Percentiles rank a stretch among this genome's conserved stretches.
phyloP scores from a whole-genome alignment of 2,329 filamentous ascomycete genomes.

The Pleochaeta shiraiana region DNA sequence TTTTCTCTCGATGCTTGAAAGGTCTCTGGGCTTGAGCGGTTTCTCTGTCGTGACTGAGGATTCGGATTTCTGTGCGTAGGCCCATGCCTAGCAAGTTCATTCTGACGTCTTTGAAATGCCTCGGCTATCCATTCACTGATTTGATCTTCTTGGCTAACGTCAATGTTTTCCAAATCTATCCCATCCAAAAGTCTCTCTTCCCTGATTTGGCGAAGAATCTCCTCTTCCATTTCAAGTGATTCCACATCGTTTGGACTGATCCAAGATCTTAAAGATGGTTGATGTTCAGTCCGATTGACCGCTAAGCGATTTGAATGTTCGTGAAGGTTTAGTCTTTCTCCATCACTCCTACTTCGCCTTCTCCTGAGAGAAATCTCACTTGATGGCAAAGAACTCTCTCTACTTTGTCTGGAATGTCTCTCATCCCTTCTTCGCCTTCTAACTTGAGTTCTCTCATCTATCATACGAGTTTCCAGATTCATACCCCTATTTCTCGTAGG shows the following conservation, averaged over 20 bases:
- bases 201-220: constrained; percentile 74
- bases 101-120: constrained; percentile 60
- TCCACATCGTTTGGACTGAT: constrained; percentile 62
- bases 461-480: constrained; percentile 13
- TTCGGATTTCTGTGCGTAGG: constrained; percentile 23
- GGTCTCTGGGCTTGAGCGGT: constrained; percentile 13
- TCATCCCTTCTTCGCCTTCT: constrained; percentile 17
- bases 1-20: constrained; percentile 15
- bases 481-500: constrained; percentile 18
- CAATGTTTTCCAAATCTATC: constrained; percentile 72
- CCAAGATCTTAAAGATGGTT: constrained; percentile 68
- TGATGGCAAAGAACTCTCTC: constrained; percentile 8
- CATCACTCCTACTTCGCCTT: constrained; percentile 11
- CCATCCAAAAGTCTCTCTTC: constrained; percentile 75
- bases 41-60: constrained; percentile 12
- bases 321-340: constrained; percentile 12
- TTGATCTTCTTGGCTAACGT: constrained; percentile 66
- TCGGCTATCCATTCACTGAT: constrained; percentile 80
- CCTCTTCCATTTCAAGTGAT: constrained; percentile 58
- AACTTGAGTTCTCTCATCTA: constrained; percentile 15
- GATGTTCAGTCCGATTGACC: constrained; percentile 54
- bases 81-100: constrained; percentile 31
- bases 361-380: constrained; percentile 11
- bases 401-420: constrained; percentile 10
- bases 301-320: constrained; percentile 14